Conservation (phyloP, 106 monocot genomes). For the Dendrobium chrysotoxum region DNA sequence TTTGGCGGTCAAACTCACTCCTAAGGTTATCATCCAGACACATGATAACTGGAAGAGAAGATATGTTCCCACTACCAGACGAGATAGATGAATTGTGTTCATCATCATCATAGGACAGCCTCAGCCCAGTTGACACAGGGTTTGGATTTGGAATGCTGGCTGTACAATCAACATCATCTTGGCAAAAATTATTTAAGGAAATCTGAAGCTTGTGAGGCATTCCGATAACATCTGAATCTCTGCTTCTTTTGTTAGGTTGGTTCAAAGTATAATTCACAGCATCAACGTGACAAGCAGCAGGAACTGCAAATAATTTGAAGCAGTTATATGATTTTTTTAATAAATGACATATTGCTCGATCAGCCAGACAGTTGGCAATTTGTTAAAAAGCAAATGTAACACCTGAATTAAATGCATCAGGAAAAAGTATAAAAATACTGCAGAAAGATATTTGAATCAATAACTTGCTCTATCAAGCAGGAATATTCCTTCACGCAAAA, state of each 20-base stretch:
- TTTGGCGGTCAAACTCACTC: constrained; percentile 42
- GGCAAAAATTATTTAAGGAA: constrained; percentile 33
- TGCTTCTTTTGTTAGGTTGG: constrained; percentile 36
- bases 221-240: constrained; percentile 23
- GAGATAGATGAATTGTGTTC: constrained; percentile 50
- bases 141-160: constrained; percentile 27
- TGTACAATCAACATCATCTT: constrained; percentile 18
- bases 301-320: constrained; percentile 1
- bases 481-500: background rate
- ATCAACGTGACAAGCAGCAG: background rate
- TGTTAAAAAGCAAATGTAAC: background rate
- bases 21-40: constrained; percentile 38
- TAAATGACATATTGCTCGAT: background rate
- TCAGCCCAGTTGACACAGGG: constrained; percentile 57
- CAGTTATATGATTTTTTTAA: background rate
- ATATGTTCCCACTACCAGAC: constrained; percentile 34
- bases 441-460: background rate
- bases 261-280: constrained; percentile 10
- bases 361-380: background rate
- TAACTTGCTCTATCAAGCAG: background rate
- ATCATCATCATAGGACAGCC: constrained; percentile 55
- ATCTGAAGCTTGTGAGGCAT: constrained; percentile 49
- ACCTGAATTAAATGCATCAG: background rate
- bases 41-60: constrained; percentile 24
- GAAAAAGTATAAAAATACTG: background rate